Percentiles rank a stretch among this genome's conserved stretches.
Evolutionary conservation across 2,329 filamentous ascomycete species (phyloP).

Genomic region (Penicillium brevicompactum): DNA sequence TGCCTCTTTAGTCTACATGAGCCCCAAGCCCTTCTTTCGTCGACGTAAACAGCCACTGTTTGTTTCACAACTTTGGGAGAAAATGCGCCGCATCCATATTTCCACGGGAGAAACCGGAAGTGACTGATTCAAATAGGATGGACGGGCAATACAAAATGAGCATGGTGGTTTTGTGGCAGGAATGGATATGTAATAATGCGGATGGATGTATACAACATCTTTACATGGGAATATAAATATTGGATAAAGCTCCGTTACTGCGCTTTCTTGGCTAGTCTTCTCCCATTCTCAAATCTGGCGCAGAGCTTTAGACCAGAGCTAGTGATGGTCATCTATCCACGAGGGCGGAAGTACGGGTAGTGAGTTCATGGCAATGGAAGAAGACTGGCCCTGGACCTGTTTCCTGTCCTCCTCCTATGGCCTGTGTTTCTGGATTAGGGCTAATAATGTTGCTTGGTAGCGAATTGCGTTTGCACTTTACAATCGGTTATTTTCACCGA

Average conservation of each 20-base stretch:
- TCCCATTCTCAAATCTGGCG: neutral
- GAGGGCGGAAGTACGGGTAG: neutral
- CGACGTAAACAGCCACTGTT: neutral
- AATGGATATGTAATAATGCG: neutral
- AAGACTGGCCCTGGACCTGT: neutral
- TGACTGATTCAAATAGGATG: neutral
- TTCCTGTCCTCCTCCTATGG: neutral
- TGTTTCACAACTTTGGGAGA: neutral
- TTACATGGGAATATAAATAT: neutral
- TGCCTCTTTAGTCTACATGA: neutral
- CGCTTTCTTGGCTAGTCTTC: neutral
- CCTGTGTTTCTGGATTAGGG: neutral
- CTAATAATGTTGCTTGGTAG: neutral
- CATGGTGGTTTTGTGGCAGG: neutral
- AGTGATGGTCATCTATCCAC: neutral
- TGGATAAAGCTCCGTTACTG: neutral
- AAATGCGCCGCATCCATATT: neutral
- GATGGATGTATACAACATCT: neutral
- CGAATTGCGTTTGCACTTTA: neutral
- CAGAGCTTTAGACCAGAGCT: neutral
- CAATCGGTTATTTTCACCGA: neutral
- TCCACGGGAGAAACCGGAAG: neutral
- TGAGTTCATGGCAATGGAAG: neutral
- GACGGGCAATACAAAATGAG: neutral
- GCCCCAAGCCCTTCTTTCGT: neutral